Percentiles rank a stretch among this genome's conserved stretches.
Evolutionary conservation across 208 protist species (phyloP).

Genomic region (Angomonas deanei): DNA sequence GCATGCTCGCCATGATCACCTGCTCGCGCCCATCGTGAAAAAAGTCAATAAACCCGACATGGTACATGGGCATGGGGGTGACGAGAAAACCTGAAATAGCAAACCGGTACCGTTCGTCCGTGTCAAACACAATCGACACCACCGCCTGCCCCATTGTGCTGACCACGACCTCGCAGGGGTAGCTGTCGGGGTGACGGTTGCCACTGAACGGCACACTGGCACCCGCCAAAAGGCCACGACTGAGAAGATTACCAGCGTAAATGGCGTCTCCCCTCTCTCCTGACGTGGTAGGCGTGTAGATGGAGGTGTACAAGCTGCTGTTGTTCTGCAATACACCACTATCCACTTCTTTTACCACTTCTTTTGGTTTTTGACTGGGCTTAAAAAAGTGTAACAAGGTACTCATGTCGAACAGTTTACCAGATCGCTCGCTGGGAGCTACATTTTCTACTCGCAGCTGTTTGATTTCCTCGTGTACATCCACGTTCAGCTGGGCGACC

Average conservation of each 20-base stretch:
- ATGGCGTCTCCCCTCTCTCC: too few relatives aligned
- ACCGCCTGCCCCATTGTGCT: conserved; percentile 75
- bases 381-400: too few relatives aligned
- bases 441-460: too few relatives aligned
- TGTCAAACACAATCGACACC: conserved; percentile 57
- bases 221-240: conserved; percentile 55
- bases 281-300: background rate
- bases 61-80: conserved; percentile 68
- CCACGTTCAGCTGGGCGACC: conserved; percentile 14
- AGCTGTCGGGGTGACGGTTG: background rate
- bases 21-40: conserved; percentile 49
- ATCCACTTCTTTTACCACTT: background rate
- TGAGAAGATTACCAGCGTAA: conserved; percentile 60
- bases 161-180: conserved; percentile 42
- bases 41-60: conserved; percentile 68
- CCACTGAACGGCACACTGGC: conserved; percentile 18
- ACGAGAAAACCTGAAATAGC: conserved; percentile 57
- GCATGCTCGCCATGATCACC: conserved; percentile 63
- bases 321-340: background rate
- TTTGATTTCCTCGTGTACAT: too few relatives aligned
- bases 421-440: too few relatives aligned
- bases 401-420: too few relatives aligned
- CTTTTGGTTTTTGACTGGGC: too few relatives aligned
- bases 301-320: background rate
- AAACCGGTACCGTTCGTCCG: conserved; percentile 30